Evolutionary conservation across 176 grass and related monocot species (phyloP), one percentile per base, ranked within the genome.

Genomic region (Juncus effusus): DNA sequence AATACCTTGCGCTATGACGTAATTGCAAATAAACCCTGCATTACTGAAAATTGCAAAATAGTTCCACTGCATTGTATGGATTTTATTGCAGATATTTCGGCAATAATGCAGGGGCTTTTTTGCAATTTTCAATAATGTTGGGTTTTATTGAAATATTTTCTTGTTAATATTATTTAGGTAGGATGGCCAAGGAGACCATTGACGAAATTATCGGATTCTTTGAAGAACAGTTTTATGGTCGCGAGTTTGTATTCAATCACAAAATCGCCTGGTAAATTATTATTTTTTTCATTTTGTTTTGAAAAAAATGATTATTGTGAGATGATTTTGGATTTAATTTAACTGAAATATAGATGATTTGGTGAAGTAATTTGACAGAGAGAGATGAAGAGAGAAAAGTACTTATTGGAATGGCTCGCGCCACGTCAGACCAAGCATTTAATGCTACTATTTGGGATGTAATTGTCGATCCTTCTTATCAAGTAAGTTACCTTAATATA

Each of bases 391-490:
- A 47, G 88, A 82, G 61, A 79, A 54, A 79, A 96, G 79, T 60
- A 77, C 88, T 96, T 15, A 89, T 96, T 59, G 93, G 93, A 51
- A 91, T 96, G 93, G 93, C 85, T 51, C 88, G 93, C 37, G 93
- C 93, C 79, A 96, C 93, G 64, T 96, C 93, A 65, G 93, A 96
- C 77, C 93, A 96, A 68, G 93, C 82, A 55, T 96, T 96, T 75
- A 96, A 96, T 84, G 93, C 88, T 59, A 96, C 93, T 53, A 96
- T 96, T 55, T 96, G 93, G 93, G 93, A 96, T 75, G 88, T 96
- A 51, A 88, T 96, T 66, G 88, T 96, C 9, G 93, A 96, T 81
- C 93, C 93, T 61, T 96, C 93, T 2, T 96, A 96, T 60, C 87
- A 96, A 84, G 93, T 91, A 57, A 67, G 38, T 28, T 28, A 28